Percentiles rank a stretch among this genome's conserved stretches.
phyloP scores from a whole-genome alignment of 441 rosid species.

The Gossypium davidsonii region DNA sequence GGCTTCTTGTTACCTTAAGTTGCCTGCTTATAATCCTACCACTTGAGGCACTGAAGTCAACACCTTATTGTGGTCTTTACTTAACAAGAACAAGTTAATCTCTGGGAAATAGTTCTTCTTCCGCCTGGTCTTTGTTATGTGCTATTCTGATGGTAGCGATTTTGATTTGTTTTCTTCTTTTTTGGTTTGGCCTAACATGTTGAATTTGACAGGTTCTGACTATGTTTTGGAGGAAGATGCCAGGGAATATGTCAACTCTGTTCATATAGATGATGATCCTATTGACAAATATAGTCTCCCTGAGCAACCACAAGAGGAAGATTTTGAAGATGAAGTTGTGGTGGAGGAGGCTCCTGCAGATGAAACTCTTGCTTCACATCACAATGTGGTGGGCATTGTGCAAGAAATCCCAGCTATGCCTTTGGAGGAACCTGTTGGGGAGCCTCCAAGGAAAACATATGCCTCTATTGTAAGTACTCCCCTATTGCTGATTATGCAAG shows the following conservation, averaged over 20 bases:
- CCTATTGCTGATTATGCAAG: conserved; percentile 5
- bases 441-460: conserved; percentile 51
- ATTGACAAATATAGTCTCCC: conserved; percentile 51
- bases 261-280: conserved; percentile 55
- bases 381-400: conserved; percentile 30
- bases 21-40: not conserved
- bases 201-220: conserved; percentile 40
- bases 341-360: conserved; percentile 48
- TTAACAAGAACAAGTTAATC: not conserved
- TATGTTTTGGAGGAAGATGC: conserved; percentile 66
- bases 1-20: not conserved
- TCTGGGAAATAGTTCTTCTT: not conserved
- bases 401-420: conserved; percentile 31
- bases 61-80: not conserved
- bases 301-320: conserved; percentile 47
- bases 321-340: conserved; percentile 37
- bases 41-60: not conserved
- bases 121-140: not conserved
- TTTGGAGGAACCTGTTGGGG: conserved; percentile 49
- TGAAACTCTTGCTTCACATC: conserved; percentile 23
- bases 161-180: not conserved
- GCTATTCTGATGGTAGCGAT: not conserved
- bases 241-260: conserved; percentile 42
- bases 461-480: conserved; percentile 48
- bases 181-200: conserved; percentile 6